These are phyloP conservation scores for Kuraishia piskuri DNA, from an alignment of 805 yeast species.

Conservation along the genomic window DNA sequence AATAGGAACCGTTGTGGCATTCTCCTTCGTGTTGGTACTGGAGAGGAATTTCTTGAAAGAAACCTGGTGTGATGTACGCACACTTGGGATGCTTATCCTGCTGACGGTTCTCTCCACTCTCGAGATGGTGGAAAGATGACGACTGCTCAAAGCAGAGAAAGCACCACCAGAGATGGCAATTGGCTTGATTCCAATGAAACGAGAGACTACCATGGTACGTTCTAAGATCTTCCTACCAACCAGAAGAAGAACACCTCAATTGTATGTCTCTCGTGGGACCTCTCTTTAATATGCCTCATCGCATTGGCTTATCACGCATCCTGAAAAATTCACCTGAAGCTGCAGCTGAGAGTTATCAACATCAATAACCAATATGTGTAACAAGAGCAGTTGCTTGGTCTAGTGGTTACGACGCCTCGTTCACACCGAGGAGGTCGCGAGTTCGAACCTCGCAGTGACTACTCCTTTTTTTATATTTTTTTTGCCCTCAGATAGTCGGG, in stretches of 20 bases:
- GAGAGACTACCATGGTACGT: background rate
- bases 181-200: background rate
- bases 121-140: background rate
- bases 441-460: conserved; percentile 32
- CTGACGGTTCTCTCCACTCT: background rate
- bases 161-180: background rate
- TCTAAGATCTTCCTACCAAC: too few relatives aligned
- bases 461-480: conserved; percentile 8
- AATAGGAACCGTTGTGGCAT: background rate
- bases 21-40: background rate
- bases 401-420: conserved; percentile 33
- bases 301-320: background rate
- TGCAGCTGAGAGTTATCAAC: background rate
- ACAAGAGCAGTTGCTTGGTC: conserved; percentile 25
- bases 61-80: too few relatives aligned
- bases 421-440: conserved; percentile 33
- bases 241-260: too few relatives aligned
- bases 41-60: background rate
- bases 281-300: background rate
- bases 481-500: background rate
- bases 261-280: too few relatives aligned
- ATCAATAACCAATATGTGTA: background rate
- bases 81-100: too few relatives aligned
- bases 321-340: background rate
- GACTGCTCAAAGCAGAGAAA: background rate